Conservation (phyloP, 1,284 basidiomycete genomes). For the Cutaneotrichosporon cutaneum region DNA sequence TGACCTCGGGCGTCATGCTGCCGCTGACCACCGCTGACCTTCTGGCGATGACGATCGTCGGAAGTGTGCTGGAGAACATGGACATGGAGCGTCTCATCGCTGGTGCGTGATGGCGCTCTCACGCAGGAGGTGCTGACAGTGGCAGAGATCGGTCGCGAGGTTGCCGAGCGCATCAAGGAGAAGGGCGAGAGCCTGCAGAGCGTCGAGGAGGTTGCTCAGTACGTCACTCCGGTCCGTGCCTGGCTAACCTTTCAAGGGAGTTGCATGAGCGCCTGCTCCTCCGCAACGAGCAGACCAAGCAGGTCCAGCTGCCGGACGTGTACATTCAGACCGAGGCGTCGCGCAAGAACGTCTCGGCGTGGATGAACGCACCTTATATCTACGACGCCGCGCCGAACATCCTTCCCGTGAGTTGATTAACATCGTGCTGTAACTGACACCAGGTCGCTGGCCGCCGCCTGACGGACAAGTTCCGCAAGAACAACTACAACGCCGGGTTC, state of each 20-base stretch:
- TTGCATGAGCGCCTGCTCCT: slow-evolving; percentile 87
- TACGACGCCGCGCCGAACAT: slow-evolving; percentile 74
- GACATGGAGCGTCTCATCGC: slow-evolving; percentile 93
- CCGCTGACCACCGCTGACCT: slow-evolving; percentile 94
- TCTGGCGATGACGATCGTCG: slow-evolving; percentile 92
- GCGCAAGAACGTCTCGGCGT: slow-evolving; percentile 83
- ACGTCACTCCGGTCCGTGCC: slow-evolving; percentile 16
- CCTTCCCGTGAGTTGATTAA: slow-evolving; percentile 63
- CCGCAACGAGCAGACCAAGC: slow-evolving; percentile 94
- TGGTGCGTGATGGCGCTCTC: slow-evolving; percentile 30
- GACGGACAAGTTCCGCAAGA: slow-evolving; percentile 78
- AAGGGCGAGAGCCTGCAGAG: slow-evolving; percentile 66
- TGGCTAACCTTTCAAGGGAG: slow-evolving; percentile 31
- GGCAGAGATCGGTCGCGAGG: slow-evolving; percentile 82
- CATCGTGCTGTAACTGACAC: background rate
- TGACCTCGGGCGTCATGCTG: slow-evolving; percentile 92
- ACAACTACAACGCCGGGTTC: slow-evolving; percentile 40
- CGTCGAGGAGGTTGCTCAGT: slow-evolving; percentile 89
- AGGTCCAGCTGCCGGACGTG: slow-evolving; percentile 93
- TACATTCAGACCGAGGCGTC: slow-evolving; percentile 87
- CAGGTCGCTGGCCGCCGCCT: slow-evolving; percentile 88
- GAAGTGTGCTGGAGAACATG: slow-evolving; percentile 93
- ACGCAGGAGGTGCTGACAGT: slow-evolving; percentile 10
- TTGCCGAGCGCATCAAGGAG: slow-evolving; percentile 85
- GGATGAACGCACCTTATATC: slow-evolving; percentile 71